Conservation (phyloP, 2,329 filamentous ascomycete genomes). For the Fusarium multiceps region DNA sequence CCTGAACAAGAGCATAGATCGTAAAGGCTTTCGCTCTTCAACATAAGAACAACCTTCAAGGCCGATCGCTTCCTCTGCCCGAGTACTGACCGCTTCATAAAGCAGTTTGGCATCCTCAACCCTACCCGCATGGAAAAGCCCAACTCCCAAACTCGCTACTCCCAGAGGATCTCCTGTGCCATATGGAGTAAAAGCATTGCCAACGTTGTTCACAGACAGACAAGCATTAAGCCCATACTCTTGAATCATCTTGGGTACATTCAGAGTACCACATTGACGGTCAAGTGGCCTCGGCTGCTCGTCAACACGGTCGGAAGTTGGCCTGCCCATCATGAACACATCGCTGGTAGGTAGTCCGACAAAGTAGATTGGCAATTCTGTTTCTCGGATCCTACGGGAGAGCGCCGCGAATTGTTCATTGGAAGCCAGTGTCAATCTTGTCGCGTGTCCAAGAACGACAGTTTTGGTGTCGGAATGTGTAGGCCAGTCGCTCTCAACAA, state of each 20-base stretch:
- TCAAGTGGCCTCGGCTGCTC: background rate
- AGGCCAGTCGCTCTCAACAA: background rate
- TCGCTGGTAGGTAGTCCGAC: constrained; percentile 15
- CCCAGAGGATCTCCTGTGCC: constrained; percentile 3
- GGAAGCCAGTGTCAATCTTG: background rate
- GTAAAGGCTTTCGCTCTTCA: background rate
- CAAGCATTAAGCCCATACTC: constrained; percentile 7
- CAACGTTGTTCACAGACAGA: constrained; percentile 4
- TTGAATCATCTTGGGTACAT: constrained; percentile 8
- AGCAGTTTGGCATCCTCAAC: background rate
- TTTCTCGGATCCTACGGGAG: background rate
- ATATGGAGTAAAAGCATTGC: constrained; percentile 5
- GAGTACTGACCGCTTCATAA: constrained; percentile 11
- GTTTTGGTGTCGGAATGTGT: background rate
- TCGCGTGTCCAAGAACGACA: constrained; percentile 16
- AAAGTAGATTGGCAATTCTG: background rate
- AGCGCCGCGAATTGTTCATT: background rate
- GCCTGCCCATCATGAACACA: constrained; percentile 19
- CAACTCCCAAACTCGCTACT: constrained; percentile 9
- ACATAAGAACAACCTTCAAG: fast-evolving
- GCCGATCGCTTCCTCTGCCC: background rate
- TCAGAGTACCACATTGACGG: constrained; percentile 11
- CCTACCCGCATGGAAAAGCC: constrained; percentile 9
- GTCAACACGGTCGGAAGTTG: fast-evolving
- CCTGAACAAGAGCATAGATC: constrained; percentile 1